A percentile compares a stretch with the other conserved stretches of the same genome.
These are phyloP conservation scores for Alternaria sp. DNA, from an alignment of 2,329 filamentous ascomycete species.

Conservation along the genomic window DNA sequence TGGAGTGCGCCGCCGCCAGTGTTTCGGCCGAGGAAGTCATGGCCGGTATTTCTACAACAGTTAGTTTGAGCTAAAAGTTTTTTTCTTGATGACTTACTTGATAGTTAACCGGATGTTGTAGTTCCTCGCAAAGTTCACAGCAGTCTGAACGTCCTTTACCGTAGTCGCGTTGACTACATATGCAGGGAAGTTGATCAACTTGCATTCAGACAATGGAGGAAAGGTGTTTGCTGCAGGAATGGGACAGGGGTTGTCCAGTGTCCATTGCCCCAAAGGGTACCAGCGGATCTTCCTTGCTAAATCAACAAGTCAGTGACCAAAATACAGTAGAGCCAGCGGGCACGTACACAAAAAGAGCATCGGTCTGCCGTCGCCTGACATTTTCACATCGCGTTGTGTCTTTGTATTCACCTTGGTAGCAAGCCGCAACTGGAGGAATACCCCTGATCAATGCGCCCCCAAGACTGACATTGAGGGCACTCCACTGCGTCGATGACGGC, in stretches of 20 bases:
- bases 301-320: background rate
- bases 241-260: conserved; percentile 32
- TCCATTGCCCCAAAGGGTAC: conserved; percentile 34
- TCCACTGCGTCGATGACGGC: conserved; percentile 36
- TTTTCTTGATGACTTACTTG: conserved; percentile 25
- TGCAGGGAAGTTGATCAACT: conserved; percentile 31
- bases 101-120: conserved; percentile 44
- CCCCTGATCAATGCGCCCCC: conserved; percentile 35
- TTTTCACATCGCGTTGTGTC: conserved; percentile 28
- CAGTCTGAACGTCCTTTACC: conserved; percentile 39
- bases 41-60: conserved; percentile 38
- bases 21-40: conserved; percentile 40
- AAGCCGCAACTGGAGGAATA: conserved; percentile 40
- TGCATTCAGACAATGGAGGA: conserved; percentile 27
- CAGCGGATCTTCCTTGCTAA: conserved; percentile 38
- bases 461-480: conserved; percentile 34
- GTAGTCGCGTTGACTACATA: conserved; percentile 40
- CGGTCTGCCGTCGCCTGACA: conserved; percentile 19
- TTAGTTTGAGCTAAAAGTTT: conserved; percentile 10
- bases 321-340: background rate
- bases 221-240: conserved; percentile 16
- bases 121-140: conserved; percentile 44
- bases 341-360: conserved; percentile 34
- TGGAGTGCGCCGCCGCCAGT: conserved; percentile 42
- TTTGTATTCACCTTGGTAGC: conserved; percentile 35